Conservation (phyloP, 2,329 filamentous ascomycete genomes). For the Orbilia brochopaga region DNA sequence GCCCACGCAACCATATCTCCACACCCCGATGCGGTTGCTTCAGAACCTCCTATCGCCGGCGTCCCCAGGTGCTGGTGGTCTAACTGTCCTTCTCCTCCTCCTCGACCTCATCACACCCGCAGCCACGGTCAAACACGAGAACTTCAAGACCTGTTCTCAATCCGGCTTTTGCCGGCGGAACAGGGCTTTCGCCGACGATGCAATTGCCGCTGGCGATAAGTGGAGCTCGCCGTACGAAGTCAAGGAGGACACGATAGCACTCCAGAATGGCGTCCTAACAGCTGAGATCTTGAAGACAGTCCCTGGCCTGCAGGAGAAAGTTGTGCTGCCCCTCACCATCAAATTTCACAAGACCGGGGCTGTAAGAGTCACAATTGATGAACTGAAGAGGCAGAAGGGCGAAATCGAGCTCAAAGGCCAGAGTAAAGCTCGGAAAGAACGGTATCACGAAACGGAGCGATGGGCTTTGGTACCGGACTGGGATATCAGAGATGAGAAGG, state of each 20-base stretch:
- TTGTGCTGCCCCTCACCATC: slow-evolving; percentile 80
- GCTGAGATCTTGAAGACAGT: slow-evolving; percentile 83
- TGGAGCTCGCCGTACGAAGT: slow-evolving; percentile 85
- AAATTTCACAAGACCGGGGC: slow-evolving; percentile 89
- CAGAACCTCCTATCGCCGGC: slow-evolving; percentile 18
- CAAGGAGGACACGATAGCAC: slow-evolving; percentile 71
- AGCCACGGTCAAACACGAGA: slow-evolving; percentile 91
- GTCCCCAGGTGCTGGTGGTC: slow-evolving; percentile 33
- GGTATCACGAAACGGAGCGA: slow-evolving; percentile 88
- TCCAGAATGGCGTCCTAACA: slow-evolving; percentile 79
- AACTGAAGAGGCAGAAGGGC: slow-evolving; percentile 85
- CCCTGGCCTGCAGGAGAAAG: slow-evolving; percentile 67
- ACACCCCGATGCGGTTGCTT: slow-evolving; percentile 26
- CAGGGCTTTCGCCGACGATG: slow-evolving; percentile 82
- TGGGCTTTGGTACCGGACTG: slow-evolving; percentile 84
- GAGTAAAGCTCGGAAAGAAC: slow-evolving; percentile 84
- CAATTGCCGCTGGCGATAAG: slow-evolving; percentile 65
- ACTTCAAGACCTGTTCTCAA: slow-evolving; percentile 96
- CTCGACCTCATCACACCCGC: slow-evolving; percentile 51
- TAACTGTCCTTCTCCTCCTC: slow-evolving; percentile 49
- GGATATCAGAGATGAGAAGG: slow-evolving; percentile 70
- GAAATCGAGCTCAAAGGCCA: slow-evolving; percentile 85
- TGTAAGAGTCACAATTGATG: slow-evolving; percentile 85
- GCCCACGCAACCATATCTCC: slow-evolving; percentile 32
- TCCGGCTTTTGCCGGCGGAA: slow-evolving; percentile 98